phyloP scores from a whole-genome alignment of 345 rosid genomes.

The Isatis tinctoria region DNA sequence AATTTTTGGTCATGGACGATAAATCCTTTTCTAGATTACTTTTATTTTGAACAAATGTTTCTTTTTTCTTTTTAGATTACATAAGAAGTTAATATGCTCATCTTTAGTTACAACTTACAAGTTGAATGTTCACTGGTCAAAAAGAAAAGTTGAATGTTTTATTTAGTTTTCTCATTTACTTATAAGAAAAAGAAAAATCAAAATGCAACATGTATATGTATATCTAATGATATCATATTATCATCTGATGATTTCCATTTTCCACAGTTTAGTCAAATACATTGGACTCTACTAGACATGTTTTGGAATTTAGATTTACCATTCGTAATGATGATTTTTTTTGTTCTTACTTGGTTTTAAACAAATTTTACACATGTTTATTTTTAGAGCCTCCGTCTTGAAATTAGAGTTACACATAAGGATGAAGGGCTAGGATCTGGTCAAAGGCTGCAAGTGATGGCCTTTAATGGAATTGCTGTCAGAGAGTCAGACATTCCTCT shows the following conservation, averaged over 20 bases:
- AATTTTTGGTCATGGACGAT: background rate
- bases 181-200: background rate
- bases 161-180: too few relatives aligned
- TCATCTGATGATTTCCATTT: background rate
- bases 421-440: conserved; percentile 24
- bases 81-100: background rate
- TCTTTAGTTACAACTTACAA: background rate
- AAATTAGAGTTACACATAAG: conserved; percentile 8
- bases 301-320: background rate
- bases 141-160: background rate
- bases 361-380: background rate
- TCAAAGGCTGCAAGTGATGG: conserved; percentile 27
- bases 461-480: conserved; percentile 12
- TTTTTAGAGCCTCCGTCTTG: conserved; percentile 6
- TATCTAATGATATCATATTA: background rate
- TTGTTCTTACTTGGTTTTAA: background rate
- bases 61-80: background rate
- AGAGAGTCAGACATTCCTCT: conserved; percentile 26
- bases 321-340: background rate
- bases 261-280: background rate
- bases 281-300: background rate
- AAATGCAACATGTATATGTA: background rate
- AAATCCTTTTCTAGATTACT: background rate
- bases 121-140: background rate
- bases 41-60: too few relatives aligned